phyloP scores from a whole-genome alignment of 2,329 filamentous ascomycete genomes.

The Aphanoascus verrucosus region DNA sequence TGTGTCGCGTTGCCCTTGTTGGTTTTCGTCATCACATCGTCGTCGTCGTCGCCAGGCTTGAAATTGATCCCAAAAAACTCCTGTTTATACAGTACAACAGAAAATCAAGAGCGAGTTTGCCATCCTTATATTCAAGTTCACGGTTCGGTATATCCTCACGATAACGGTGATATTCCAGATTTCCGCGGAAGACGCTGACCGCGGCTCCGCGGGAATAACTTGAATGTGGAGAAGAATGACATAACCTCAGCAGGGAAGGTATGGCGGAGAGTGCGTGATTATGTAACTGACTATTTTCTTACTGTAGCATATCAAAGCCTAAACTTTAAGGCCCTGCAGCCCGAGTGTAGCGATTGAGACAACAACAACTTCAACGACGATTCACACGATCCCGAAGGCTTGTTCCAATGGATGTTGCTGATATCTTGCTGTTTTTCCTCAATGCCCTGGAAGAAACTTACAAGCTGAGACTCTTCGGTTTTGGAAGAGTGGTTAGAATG shows the following conservation, averaged over 20 bases:
- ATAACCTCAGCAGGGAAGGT: no score
- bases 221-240: no score
- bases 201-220: not conserved
- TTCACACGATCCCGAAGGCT: no score
- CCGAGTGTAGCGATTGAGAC: no score
- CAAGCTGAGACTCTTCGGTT: no score
- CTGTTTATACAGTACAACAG: no score
- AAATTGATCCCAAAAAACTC: no score
- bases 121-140: no score
- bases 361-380: no score
- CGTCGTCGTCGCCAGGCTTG: not conserved
- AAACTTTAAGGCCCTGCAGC: no score
- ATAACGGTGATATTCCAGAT: not conserved
- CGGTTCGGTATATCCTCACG: not conserved
- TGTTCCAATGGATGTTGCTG: not conserved
- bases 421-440: not conserved
- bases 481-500: not conserved
- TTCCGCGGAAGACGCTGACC: slow-evolving; percentile 2
- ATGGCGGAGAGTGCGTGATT: not conserved
- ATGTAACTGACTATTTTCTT: not conserved
- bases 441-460: not conserved
- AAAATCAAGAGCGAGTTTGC: no score
- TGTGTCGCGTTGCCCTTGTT: not conserved
- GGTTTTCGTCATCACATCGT: not conserved
- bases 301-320: not conserved